phyloP scores from a whole-genome alignment of 768 basidiomycete species.

The Chalciporus piperatus region DNA sequence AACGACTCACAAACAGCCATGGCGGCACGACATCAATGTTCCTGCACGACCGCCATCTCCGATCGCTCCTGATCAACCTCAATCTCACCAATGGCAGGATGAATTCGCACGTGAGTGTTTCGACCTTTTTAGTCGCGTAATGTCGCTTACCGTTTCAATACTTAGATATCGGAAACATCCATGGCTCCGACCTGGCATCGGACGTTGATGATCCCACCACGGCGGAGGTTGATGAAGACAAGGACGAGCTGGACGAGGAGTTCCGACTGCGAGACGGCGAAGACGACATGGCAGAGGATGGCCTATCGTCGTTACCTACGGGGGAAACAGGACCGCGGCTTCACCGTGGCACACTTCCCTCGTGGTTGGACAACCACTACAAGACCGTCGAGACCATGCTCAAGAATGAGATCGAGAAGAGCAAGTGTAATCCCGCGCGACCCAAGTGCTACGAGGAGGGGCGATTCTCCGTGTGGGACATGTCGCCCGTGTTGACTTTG shows the following conservation, averaged over 20 bases:
- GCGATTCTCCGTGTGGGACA: neutral
- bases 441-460: conserved; percentile 2
- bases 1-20: neutral
- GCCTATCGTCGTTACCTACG: too few relatives aligned
- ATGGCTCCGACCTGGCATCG: neutral
- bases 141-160: too few relatives aligned
- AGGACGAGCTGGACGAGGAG: neutral
- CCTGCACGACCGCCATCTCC: neutral
- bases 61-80: neutral
- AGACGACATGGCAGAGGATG: neutral
- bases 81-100: too few relatives aligned
- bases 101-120: too few relatives aligned
- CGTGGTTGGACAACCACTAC: neutral
- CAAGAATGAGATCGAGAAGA: neutral
- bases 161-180: neutral
- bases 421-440: neutral
- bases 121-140: too few relatives aligned
- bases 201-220: neutral
- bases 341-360: neutral
- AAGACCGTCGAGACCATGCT: neutral
- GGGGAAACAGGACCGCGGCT: neutral
- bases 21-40: neutral
- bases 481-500: neutral
- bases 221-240: neutral
- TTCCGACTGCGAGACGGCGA: neutral